phyloP scores from a whole-genome alignment of 305 asterid species.

The Solanum hybrid region DNA sequence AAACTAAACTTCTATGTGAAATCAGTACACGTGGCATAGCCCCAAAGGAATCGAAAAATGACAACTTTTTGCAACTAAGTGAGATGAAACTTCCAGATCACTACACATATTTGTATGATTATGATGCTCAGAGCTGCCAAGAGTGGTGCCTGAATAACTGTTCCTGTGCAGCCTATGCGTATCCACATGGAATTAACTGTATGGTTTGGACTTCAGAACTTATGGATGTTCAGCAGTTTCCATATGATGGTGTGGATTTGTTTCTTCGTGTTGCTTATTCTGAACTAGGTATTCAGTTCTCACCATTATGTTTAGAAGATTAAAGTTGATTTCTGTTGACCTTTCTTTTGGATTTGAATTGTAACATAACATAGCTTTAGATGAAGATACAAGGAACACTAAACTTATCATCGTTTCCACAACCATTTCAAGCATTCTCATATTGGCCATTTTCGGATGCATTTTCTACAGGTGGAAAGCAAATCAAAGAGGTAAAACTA shows the following conservation, averaged over 20 bases:
- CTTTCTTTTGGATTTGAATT: not conserved
- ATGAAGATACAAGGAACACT: not conserved
- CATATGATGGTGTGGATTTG: not conserved
- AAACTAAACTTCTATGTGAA: not conserved
- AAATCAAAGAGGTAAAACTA: not conserved
- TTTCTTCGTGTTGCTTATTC: not conserved
- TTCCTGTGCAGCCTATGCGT: not conserved
- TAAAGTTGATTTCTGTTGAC: not conserved
- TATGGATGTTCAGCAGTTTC: not conserved
- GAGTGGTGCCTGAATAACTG: not conserved
- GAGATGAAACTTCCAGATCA: not conserved
- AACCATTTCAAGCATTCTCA: not conserved
- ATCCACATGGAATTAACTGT: not conserved
- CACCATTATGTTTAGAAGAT: not conserved
- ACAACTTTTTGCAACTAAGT: not conserved
- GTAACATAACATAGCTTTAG: not conserved
- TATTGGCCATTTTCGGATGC: not conserved
- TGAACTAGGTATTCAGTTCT: not conserved
- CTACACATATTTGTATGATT: not conserved
- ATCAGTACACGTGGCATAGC: not conserved
- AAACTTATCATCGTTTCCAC: not conserved
- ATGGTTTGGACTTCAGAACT: not conserved
- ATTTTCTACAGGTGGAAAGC: not conserved
- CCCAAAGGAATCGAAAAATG: rapidly evolving
- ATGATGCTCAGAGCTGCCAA: not conserved